Evolutionary conservation across 169 alveolate genomes (phyloP).

Genomic region (Cryptosporidium sp.): DNA sequence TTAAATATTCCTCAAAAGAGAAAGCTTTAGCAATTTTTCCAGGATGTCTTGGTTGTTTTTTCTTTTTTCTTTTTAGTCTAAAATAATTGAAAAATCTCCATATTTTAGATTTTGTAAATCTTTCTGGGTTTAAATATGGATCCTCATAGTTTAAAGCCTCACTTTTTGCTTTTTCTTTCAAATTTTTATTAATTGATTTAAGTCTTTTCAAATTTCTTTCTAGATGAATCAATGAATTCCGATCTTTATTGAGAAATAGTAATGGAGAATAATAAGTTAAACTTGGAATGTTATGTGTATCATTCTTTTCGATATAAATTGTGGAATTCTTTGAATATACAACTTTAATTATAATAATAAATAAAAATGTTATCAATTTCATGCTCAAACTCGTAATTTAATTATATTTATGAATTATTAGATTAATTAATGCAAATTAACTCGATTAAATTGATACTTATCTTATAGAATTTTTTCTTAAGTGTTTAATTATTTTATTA

Average conservation of each 20-base stretch:
- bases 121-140: constrained; percentile 43
- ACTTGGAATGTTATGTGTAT: background rate
- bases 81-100: constrained; percentile 49
- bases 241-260: constrained; percentile 9
- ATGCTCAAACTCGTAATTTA: background rate
- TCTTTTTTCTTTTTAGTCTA: constrained; percentile 6
- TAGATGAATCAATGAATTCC: background rate
- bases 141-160: constrained; percentile 14
- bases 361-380: background rate
- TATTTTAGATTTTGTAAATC: constrained; percentile 36
- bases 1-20: constrained; percentile 52
- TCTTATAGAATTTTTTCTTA: background rate
- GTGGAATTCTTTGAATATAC: background rate
- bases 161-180: constrained; percentile 14
- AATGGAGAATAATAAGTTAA: constrained; percentile 14
- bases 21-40: constrained; percentile 9
- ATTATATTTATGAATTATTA: too few relatives aligned
- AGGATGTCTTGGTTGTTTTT: constrained; percentile 19
- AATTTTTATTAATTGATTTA: constrained; percentile 27
- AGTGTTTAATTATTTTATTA: too few relatives aligned
- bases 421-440: background rate
- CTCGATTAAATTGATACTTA: too few relatives aligned
- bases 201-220: constrained; percentile 20
- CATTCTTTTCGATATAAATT: background rate
- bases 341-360: background rate